Percentiles rank a stretch among this genome's conserved stretches.
Evolutionary conservation across 116 monocot species (phyloP).

Genomic region (Iris pallida): DNA sequence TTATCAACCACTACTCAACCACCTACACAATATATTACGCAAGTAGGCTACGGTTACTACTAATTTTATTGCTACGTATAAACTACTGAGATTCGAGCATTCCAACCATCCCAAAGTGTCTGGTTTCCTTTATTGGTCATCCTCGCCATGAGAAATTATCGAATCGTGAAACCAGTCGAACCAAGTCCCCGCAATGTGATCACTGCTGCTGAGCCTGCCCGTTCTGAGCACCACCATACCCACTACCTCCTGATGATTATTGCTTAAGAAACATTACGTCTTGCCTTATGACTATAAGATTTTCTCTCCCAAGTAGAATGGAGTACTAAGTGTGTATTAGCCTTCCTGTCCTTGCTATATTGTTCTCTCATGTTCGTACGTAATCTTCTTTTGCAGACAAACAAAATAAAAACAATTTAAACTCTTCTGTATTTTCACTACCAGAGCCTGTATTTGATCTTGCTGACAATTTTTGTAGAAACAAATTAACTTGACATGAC

Average conservation of each 20-base stretch:
- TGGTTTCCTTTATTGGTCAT: constrained; percentile 13
- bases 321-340: too few species aligned
- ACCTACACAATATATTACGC: constrained; percentile 28
- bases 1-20: constrained; percentile 15
- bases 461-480: too few species aligned
- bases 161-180: not conserved
- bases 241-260: constrained; percentile 36
- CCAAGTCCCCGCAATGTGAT: not conserved
- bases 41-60: constrained; percentile 12
- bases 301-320: too few species aligned
- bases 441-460: too few species aligned
- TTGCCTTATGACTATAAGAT: too few species aligned
- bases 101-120: constrained; percentile 50
- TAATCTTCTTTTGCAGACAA: too few species aligned
- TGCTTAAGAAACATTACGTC: too few species aligned
- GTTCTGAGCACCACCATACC: constrained; percentile 51
- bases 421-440: too few species aligned
- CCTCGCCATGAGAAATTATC: not conserved
- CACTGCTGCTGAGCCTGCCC: constrained; percentile 59
- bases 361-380: too few species aligned
- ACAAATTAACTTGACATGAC: too few species aligned
- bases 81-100: constrained; percentile 53
- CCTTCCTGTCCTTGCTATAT: too few species aligned
- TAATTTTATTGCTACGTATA: constrained; percentile 17
- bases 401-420: too few species aligned